Evolutionary conservation across 305 asterid species (phyloP).

Genomic region (Solanum hybrid): DNA sequence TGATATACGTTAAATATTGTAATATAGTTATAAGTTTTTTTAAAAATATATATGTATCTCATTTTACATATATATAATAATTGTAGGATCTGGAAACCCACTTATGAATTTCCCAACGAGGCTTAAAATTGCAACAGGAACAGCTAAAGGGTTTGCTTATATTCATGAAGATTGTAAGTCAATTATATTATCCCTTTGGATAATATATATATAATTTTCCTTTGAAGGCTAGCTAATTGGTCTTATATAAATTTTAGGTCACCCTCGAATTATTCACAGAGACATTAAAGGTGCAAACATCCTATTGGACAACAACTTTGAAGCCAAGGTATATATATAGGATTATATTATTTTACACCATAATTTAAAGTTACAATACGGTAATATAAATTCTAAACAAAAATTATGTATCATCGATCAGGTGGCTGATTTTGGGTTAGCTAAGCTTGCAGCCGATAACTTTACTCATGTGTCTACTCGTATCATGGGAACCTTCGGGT

Average conservation of each 20-base stretch:
- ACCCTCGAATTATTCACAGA: constrained; percentile 87
- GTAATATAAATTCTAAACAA: not conserved
- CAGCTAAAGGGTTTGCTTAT: constrained; percentile 95
- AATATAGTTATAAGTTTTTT: not conserved
- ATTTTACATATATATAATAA: not conserved
- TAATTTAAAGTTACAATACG: not conserved
- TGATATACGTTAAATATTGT: not conserved
- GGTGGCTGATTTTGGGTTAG: constrained; percentile 94
- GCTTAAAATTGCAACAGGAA: constrained; percentile 59
- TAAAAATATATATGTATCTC: not conserved
- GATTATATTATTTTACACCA: not conserved
- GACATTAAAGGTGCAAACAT: constrained; percentile 88
- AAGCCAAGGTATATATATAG: constrained; percentile 52
- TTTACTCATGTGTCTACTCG: constrained; percentile 81
- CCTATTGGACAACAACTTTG: constrained; percentile 46
- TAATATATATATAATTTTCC: not conserved
- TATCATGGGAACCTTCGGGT: constrained; percentile 97
- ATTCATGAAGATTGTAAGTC: constrained; percentile 82
- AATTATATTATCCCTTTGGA: not conserved
- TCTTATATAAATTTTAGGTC: constrained; percentile 34
- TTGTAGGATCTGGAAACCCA: constrained; percentile 44
- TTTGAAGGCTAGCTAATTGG: not conserved
- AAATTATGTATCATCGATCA: constrained; percentile 6
- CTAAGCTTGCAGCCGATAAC: constrained; percentile 70
- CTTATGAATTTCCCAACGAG: constrained; percentile 65